These are phyloP conservation scores for Phytophthora podocarpi DNA, from an alignment of 352 stramenopile genomes.

Conservation along the genomic window DNA sequence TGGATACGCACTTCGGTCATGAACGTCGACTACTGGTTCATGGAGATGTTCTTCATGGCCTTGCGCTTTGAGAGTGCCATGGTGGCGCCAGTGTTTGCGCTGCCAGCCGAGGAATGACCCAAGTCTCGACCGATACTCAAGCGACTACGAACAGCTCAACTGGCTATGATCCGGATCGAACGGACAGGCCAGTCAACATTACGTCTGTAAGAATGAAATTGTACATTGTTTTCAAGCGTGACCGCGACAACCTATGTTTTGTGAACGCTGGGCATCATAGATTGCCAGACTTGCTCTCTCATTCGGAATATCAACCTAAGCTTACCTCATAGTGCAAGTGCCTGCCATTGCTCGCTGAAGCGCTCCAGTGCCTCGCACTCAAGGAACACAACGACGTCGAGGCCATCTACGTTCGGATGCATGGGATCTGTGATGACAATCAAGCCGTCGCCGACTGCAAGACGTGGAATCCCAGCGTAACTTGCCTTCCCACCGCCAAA, in stretches of 20 bases:
- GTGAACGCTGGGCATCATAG: too few relatives aligned
- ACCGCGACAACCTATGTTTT: too few relatives aligned
- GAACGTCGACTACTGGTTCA: constrained; percentile 56
- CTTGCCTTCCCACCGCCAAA: neutral
- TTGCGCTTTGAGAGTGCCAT: constrained; percentile 64
- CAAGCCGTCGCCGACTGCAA: constrained; percentile 1
- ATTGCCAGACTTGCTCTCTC: too few relatives aligned
- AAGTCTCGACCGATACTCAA: constrained; percentile 1
- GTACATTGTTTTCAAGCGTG: too few relatives aligned
- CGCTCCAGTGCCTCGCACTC: neutral
- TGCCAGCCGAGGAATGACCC: constrained; percentile 25
- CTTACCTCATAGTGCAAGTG: constrained; percentile 1
- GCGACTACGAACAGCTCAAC: neutral
- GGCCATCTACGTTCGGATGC: neutral
- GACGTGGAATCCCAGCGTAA: neutral
- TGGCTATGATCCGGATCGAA: constrained; percentile 20
- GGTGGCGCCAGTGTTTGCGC: constrained; percentile 50
- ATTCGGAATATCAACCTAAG: too few relatives aligned
- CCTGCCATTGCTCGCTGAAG: neutral
- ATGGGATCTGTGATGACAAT: neutral
- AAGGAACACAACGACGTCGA: neutral
- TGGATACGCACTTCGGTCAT: constrained; percentile 47
- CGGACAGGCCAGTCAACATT: constrained; percentile 5
- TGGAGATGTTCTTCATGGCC: constrained; percentile 69
- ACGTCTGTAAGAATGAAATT: constrained; percentile 11